phyloP scores from a whole-genome alignment of 331 rosid species.

The Quercus tomentella region DNA sequence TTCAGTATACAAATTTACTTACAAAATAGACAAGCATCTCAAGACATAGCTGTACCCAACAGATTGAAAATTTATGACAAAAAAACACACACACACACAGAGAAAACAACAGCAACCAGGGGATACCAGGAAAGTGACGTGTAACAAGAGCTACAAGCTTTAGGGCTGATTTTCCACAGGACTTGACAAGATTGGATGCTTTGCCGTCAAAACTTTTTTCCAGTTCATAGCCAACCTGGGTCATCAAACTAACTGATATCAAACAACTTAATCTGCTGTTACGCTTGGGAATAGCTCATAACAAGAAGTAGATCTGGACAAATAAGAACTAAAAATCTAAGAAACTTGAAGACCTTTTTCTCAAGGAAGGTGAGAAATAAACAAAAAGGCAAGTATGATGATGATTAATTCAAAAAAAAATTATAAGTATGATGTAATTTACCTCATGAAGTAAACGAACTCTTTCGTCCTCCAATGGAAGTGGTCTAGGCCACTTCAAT shows the following conservation, averaged over 20 bases:
- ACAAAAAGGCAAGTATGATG: neutral
- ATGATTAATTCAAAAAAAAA: neutral
- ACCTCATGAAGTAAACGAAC: constrained; percentile 94
- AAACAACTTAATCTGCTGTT: neutral
- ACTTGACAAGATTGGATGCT: constrained; percentile 72
- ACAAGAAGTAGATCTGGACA: constrained; percentile 1
- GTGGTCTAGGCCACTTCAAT: constrained; percentile 89
- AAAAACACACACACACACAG: neutral
- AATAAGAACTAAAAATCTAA: neutral
- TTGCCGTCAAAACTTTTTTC: constrained; percentile 78
- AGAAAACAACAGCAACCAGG: neutral
- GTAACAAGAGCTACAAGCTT: constrained; percentile 84
- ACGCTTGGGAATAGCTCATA: constrained; percentile 1
- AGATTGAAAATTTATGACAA: neutral
- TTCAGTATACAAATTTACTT: constrained; percentile 24
- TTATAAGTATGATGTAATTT: neutral
- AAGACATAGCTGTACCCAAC: neutral
- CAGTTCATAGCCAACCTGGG: constrained; percentile 86
- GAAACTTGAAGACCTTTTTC: neutral
- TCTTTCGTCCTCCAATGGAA: constrained; percentile 96
- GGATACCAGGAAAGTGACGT: constrained; percentile 82
- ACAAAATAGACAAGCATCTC: neutral
- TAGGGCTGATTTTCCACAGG: constrained; percentile 82
- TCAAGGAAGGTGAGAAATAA: neutral
- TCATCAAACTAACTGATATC: neutral